phyloP scores from a whole-genome alignment of 441 rosid genomes.

The Eruca vesicaria region DNA sequence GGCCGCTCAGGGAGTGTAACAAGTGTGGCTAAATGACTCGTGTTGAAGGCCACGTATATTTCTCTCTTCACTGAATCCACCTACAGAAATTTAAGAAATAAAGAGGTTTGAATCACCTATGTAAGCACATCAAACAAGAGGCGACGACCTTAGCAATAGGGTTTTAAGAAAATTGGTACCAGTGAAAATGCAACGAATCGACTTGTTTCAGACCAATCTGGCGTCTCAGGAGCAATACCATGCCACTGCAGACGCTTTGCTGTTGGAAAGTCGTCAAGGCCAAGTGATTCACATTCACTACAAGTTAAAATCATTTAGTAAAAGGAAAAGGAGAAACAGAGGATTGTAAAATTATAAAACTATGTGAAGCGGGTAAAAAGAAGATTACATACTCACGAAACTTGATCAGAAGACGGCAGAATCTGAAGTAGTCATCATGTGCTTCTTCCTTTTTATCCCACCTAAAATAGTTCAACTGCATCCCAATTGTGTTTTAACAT shows the following conservation, averaged over 20 bases:
- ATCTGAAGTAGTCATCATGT: slow-evolving; percentile 73
- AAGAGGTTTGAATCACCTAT: neutral
- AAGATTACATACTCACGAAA: slow-evolving; percentile 65
- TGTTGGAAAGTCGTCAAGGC: slow-evolving; percentile 81
- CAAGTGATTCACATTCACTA: slow-evolving; percentile 92
- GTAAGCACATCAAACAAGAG: neutral
- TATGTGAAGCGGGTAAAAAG: neutral
- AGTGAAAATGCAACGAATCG: slow-evolving; percentile 89
- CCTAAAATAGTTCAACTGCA: slow-evolving; percentile 78
- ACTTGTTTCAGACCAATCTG: slow-evolving; percentile 88
- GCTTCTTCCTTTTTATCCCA: slow-evolving; percentile 96
- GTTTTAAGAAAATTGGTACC: slow-evolving; percentile 43
- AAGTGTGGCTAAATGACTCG: slow-evolving; percentile 69
- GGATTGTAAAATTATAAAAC: neutral
- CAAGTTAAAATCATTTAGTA: slow-evolving; percentile 18
- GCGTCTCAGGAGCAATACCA: slow-evolving; percentile 72
- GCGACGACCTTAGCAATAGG: neutral
- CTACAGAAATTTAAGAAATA: slow-evolving; percentile 34
- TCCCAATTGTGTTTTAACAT: neutral
- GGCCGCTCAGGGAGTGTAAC: slow-evolving; percentile 72
- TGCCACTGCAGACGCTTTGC: slow-evolving; percentile 93
- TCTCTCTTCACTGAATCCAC: slow-evolving; percentile 71
- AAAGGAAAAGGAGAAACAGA: slow-evolving; percentile 8
- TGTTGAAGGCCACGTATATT: slow-evolving; percentile 79
- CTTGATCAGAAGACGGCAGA: slow-evolving; percentile 75